Evolutionary conservation across 176 grass and related monocot genomes (phyloP).

Genomic region (Raddia distichophylla): DNA sequence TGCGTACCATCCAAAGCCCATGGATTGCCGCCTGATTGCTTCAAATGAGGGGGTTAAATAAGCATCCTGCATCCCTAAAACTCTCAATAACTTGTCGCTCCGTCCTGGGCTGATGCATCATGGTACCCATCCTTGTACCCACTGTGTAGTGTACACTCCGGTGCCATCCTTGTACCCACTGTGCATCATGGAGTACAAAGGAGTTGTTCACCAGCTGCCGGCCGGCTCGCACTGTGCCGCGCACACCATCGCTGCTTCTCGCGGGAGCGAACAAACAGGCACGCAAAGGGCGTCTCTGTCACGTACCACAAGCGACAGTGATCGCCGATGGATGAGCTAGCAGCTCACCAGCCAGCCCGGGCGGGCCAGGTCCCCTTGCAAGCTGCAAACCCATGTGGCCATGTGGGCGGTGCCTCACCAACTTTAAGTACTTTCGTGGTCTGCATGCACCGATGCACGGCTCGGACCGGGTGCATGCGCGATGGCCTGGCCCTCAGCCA

Average conservation of each 20-base stretch:
- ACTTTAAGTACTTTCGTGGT: not conserved
- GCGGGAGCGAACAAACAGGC: not conserved
- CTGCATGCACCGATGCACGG: not conserved
- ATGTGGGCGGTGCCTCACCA: constrained; percentile 7
- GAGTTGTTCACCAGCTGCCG: not conserved
- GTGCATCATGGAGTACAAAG: not conserved
- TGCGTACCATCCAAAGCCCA: not conserved
- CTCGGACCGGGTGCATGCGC: too few relatives aligned
- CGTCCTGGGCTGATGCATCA: not conserved
- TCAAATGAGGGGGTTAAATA: constrained; percentile 12
- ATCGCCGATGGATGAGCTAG: not conserved
- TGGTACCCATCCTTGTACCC: not conserved
- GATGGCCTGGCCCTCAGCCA: too few relatives aligned
- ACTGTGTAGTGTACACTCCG: not conserved
- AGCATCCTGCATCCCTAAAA: not conserved
- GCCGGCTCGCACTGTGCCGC: not conserved
- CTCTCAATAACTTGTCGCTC: too few relatives aligned
- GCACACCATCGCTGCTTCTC: not conserved
- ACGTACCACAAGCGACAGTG: constrained; percentile 1
- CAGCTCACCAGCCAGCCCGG: not conserved
- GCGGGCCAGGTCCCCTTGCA: not conserved
- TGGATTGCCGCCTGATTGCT: constrained; percentile 41
- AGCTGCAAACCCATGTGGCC: not conserved
- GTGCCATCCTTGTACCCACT: not conserved
- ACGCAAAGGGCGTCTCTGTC: constrained; percentile 28